Evolutionary conservation across 352 stramenopile genomes (phyloP), one percentile per base, ranked within the genome.

Genomic region (Globisporangium radiosum): DNA sequence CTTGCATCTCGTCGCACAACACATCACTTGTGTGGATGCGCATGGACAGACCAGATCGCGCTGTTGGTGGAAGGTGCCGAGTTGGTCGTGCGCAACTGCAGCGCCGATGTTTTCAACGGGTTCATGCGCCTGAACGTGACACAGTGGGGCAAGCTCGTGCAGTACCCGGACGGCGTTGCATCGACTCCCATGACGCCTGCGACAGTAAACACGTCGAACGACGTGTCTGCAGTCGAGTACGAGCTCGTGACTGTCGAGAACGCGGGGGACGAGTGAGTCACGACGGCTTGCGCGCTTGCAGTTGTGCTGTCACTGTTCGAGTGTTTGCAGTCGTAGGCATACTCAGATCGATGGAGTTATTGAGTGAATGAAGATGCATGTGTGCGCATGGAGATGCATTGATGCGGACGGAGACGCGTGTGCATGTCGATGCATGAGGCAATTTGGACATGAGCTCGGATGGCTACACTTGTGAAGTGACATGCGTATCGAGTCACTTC

Each of bases 91-190:
- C 83, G 85, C 69, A 95, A 95, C 65, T 78, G 76, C 61, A 90
- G 80, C 58, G 83, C 78, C 47, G 85, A 90, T 47, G 87, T 95
- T 36, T 93, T 88, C 64, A 90, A 90, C 57, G 83, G 83, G 5
- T 95, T 91, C 60, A 85, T 93, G 81, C 65, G 85, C 19, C 72
- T 95, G 33, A 90, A 90, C 60, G 83, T 95, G 60, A 88, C 78
- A n/a, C 69, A 90, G 47, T 95, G 83, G 83, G 85, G 85, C 25
- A 95, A 95, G 59, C 64, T 95, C 33, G 70, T 78, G 7, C 43
- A 43, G 45, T 72, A 95, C 68, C 85, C 85, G 14, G 85, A 95
- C 52, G 80, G 70, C 25, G 60, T 95, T 45, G 75, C 61, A 14
- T 95, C 85, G 38, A 95, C 85, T 11, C 85, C 85, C 8, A 60